These are phyloP conservation scores for Bisporella sp. DNA, from an alignment of 2,329 filamentous ascomycete species.

Conservation along the genomic window DNA sequence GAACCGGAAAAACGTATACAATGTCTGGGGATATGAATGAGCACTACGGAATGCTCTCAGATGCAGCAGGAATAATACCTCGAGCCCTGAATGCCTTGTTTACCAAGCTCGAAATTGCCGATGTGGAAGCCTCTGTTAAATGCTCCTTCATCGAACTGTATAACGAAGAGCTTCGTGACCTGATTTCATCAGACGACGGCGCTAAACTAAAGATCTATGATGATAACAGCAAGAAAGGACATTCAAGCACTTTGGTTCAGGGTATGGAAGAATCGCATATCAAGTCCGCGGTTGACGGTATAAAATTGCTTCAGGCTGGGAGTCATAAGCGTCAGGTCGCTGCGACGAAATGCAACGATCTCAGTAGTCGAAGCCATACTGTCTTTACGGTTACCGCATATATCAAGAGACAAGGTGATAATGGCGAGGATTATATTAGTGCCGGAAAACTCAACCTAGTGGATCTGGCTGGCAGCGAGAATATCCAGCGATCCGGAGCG, in stretches of 20 bases:
- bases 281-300: constrained; percentile 74
- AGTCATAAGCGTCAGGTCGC: constrained; percentile 96
- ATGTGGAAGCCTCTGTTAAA: constrained; percentile 82
- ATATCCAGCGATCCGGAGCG: constrained; percentile 92
- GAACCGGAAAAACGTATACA: constrained; percentile 97
- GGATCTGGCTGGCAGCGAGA: constrained; percentile 94
- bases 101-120: constrained; percentile 70
- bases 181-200: constrained; percentile 75
- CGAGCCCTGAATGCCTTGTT: constrained; percentile 85
- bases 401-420: constrained; percentile 72
- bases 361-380: constrained; percentile 94
- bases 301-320: constrained; percentile 80
- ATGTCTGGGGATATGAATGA: constrained; percentile 98
- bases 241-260: constrained; percentile 80
- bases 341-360: constrained; percentile 98
- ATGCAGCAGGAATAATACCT: constrained; percentile 91
- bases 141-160: constrained; percentile 98
- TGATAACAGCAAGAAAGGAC: constrained; percentile 79
- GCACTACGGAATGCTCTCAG: constrained; percentile 75
- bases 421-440: constrained; percentile 83
- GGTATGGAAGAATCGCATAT: constrained; percentile 98
- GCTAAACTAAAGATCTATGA: constrained; percentile 94
- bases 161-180: constrained; percentile 91
- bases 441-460: constrained; percentile 94
- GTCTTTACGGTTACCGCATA: constrained; percentile 95